Evolutionary conservation across 768 basidiomycete species (phyloP).

Genomic region (Pleurotus salmoneostramineus): DNA sequence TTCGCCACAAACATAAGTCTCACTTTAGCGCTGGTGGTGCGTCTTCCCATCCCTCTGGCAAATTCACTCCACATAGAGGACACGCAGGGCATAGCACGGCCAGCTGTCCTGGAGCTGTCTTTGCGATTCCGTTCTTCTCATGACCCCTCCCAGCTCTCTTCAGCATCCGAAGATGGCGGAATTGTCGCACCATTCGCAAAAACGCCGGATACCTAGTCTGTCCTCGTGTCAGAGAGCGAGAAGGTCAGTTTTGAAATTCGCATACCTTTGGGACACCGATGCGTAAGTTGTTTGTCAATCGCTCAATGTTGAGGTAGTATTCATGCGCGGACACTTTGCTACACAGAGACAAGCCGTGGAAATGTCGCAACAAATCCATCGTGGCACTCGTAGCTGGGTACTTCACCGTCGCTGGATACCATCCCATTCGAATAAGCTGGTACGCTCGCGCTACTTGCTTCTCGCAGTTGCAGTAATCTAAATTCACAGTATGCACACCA

Average conservation of each 20-base stretch:
- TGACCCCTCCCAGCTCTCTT: background rate
- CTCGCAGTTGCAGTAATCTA: slow-evolving; percentile 29
- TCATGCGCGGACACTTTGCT: slow-evolving; percentile 26
- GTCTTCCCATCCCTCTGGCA: no score
- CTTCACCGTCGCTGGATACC: slow-evolving; percentile 25
- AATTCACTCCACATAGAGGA: no score
- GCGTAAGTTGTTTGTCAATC: slow-evolving; percentile 21
- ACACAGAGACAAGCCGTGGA: slow-evolving; percentile 20
- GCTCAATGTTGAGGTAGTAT: slow-evolving; percentile 21
- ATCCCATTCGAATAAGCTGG: slow-evolving; percentile 25
- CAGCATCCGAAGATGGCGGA: background rate
- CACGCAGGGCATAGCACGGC: no score
- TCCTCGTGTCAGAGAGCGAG: background rate
- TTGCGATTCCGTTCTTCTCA: slow-evolving; percentile 5
- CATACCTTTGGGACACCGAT: slow-evolving; percentile 15
- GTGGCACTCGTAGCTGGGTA: slow-evolving; percentile 24
- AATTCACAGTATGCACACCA: slow-evolving; percentile 25
- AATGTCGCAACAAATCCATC: slow-evolving; percentile 17
- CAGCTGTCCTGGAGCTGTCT: no score
- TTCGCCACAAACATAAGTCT: no score
- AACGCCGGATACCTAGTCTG: background rate
- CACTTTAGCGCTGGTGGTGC: no score
- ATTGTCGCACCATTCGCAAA: background rate
- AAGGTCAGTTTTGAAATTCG: background rate
- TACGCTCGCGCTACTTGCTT: slow-evolving; percentile 9